phyloP scores from a whole-genome alignment of 768 basidiomycete genomes.

The Tulasnella sp. region DNA sequence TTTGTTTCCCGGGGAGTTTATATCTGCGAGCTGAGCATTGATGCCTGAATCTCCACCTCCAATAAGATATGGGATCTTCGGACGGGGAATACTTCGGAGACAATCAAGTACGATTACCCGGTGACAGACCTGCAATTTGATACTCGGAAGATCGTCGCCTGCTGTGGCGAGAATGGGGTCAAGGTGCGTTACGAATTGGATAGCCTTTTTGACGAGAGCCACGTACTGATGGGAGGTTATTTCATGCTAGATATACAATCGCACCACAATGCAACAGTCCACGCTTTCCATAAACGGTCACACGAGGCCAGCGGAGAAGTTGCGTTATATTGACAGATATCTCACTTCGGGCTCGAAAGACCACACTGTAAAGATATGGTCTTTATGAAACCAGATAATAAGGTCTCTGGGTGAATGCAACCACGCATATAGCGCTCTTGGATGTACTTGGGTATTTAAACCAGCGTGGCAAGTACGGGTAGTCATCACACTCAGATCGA shows the following conservation, averaged over 20 bases:
- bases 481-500: no score
- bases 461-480: no score
- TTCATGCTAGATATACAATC: conserved; percentile 70
- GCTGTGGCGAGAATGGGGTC: conserved; percentile 85
- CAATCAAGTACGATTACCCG: conserved; percentile 80
- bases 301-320: conserved; percentile 69
- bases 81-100: conserved; percentile 77
- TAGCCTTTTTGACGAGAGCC: not conserved
- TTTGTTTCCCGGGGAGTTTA: not conserved
- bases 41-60: no score
- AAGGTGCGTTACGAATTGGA: conserved; percentile 44
- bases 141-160: conserved; percentile 82
- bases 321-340: conserved; percentile 96
- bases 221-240: not conserved
- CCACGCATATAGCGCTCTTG: no score
- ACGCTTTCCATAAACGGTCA: conserved; percentile 87
- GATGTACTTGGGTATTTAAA: no score
- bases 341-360: conserved; percentile 85
- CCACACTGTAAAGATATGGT: conserved; percentile 84
- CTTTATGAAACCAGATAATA: conserved; percentile 38
- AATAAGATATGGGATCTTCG: conserved; percentile 94
- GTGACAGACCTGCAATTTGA: conserved; percentile 93
- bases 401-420: no score
- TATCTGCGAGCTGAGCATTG: no score
- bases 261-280: conserved; percentile 83